Evolutionary conservation across 192 early-diverging fungal species (phyloP).

Genomic region (Gryganskiella cystojenkinii): DNA sequence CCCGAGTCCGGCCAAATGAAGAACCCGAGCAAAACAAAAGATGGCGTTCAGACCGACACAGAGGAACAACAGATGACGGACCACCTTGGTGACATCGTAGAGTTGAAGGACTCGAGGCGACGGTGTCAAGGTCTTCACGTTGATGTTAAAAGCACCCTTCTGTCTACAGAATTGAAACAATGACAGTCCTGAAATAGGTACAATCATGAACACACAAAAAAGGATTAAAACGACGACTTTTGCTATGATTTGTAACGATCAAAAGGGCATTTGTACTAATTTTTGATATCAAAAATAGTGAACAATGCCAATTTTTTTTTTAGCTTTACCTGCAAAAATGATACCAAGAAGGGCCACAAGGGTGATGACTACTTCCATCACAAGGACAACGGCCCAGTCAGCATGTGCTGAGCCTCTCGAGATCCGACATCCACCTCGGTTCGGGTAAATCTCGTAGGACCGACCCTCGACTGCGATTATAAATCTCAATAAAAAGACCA

Average conservation of each 20-base stretch:
- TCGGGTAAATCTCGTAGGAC: conserved; percentile 11
- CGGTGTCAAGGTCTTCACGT: conserved; percentile 12
- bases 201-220: not conserved
- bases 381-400: not conserved
- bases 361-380: not conserved
- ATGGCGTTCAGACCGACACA: conserved; percentile 9
- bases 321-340: not conserved
- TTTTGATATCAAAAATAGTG: not conserved
- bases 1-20: not conserved
- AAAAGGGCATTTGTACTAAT: not conserved
- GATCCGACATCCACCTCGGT: conserved; percentile 21
- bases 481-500: conserved; percentile 1
- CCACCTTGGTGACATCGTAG: conserved; percentile 4
- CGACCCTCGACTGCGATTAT: not conserved
- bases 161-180: conserved; percentile 6
- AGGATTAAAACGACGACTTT: not conserved
- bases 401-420: not conserved
- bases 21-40: not conserved
- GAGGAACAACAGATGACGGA: not conserved
- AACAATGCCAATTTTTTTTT: not conserved
- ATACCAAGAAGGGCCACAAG: not conserved
- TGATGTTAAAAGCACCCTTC: conserved; percentile 6
- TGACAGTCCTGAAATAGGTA: not conserved
- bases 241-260: not conserved
- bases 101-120: conserved; percentile 13